Conservation (phyloP, 2,329 filamentous ascomycete genomes). For the Calonectria fujianensis region DNA sequence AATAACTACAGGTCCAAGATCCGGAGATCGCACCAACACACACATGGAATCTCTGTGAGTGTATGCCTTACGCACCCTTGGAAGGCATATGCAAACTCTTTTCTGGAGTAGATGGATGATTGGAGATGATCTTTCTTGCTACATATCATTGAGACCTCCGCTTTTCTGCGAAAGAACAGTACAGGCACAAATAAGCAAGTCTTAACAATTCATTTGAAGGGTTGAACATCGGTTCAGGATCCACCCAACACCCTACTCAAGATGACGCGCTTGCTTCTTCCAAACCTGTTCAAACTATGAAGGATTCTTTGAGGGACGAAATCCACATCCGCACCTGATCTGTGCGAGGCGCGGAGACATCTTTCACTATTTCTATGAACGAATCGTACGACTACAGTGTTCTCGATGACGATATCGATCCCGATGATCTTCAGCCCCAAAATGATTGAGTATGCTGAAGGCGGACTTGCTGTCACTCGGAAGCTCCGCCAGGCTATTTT, state of each 20-base stretch:
- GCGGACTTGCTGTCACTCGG: neutral
- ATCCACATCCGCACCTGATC: neutral
- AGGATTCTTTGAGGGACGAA: neutral
- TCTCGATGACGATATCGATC: neutral
- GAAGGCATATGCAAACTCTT: no score
- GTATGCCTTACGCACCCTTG: no score
- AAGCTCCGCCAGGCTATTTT: conserved; percentile 27
- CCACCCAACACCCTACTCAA: neutral
- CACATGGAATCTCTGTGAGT: no score
- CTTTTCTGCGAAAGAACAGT: no score
- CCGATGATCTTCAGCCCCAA: conserved; percentile 39
- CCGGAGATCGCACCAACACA: no score
- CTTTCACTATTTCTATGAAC: conserved; percentile 8
- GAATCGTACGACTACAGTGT: conserved; percentile 18
- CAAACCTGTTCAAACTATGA: conserved; percentile 1
- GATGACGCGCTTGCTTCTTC: neutral
- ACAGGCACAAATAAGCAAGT: no score
- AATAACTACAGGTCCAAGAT: no score
- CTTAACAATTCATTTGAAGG: no score
- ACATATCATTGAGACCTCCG: no score
- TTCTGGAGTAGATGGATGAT: no score
- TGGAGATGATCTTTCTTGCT: no score
- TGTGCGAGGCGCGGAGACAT: neutral
- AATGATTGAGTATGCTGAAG: conserved; percentile 32
- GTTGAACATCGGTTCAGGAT: no score